Evolutionary conservation across 805 yeast species (phyloP).

Genomic region (Wickerhamomyces hampshirensis): DNA sequence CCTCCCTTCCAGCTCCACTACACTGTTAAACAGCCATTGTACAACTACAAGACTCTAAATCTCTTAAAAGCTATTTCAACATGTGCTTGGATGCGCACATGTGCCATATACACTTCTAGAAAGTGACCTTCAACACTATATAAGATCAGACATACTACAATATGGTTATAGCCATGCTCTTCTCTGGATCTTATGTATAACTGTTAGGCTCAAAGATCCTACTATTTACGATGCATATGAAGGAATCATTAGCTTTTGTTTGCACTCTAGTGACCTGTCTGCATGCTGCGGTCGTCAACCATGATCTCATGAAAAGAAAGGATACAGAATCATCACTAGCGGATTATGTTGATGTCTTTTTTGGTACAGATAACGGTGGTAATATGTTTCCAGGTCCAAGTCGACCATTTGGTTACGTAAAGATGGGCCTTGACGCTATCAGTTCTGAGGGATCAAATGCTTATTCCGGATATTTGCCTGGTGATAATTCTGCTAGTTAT

Average conservation of each 20-base stretch:
- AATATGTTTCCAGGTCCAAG: conserved; percentile 33
- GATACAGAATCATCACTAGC: conserved; percentile 1
- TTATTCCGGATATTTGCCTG: conserved; percentile 30
- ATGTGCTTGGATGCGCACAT: no score
- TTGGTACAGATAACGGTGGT: conserved; percentile 32
- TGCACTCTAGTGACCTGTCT: not conserved
- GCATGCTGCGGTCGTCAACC: not conserved
- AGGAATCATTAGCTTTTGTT: not conserved
- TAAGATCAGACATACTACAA: no score
- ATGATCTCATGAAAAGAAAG: not conserved
- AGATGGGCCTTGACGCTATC: conserved; percentile 31
- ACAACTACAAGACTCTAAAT: no score
- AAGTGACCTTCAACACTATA: no score
- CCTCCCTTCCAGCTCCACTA: no score
- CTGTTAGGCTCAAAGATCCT: no score
- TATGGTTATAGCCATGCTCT: no score
- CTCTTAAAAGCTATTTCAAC: no score
- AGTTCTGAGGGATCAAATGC: conserved; percentile 25
- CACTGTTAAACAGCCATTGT: no score
- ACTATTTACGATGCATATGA: not conserved
- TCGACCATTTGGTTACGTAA: conserved; percentile 35
- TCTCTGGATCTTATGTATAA: no score
- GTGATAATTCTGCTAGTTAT: not conserved
- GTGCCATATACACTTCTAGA: no score
- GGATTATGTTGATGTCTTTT: conserved; percentile 29